Evolutionary conservation across 73 alveolate genomes (phyloP), one percentile per base, ranked within the genome.

Genomic region (Paraurostyla sp.): DNA sequence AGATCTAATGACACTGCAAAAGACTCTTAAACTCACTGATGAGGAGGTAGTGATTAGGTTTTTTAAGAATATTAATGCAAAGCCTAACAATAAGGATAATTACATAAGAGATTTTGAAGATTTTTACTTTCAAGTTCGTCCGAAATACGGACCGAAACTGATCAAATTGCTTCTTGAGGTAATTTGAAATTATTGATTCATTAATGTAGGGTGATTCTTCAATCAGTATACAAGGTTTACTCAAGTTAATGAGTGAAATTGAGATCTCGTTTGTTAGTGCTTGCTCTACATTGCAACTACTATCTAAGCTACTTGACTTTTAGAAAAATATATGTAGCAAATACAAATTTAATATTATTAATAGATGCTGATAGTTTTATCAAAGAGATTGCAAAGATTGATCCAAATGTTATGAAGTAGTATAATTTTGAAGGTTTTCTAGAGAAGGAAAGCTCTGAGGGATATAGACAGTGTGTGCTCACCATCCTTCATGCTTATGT

Each of bases 81-180:
- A 32, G 4, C 73, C 13, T 6, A 11, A 51, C 30, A 59, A 32
- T 3, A 78, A 78, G 32, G 78, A 51, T 78, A 23, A 78, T 49
- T 78, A 23, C 41, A 78, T 78, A 2, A 50, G 78, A 54, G 89
- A 78, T 36, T 78, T 78, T 40, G 89, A 78, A 18, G 89, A 78
- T 0, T 78, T n/a, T 35, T 78, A 78, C 29, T 78, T 78, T 43
- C 49, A 78, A 35, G 40, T 51, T 9, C 49, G 89, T 33, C 89
- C 89, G 0, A 42, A 78, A 41, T 54, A 51, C 40, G 16, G 35
- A 22, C 35, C 89, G 36, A 78, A 78, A 38, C 57, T 78, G 23
- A 78, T 78, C 33, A 50, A 35, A 33, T 35, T 52, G 32, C 43
- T 78, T 0, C 60, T 78, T 33, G 80, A 78, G 45, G 89, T 73